Base-by-base conservation (phyloP, 1,284 basidiomycete species). In the Rhodotorula sp. region DNA sequence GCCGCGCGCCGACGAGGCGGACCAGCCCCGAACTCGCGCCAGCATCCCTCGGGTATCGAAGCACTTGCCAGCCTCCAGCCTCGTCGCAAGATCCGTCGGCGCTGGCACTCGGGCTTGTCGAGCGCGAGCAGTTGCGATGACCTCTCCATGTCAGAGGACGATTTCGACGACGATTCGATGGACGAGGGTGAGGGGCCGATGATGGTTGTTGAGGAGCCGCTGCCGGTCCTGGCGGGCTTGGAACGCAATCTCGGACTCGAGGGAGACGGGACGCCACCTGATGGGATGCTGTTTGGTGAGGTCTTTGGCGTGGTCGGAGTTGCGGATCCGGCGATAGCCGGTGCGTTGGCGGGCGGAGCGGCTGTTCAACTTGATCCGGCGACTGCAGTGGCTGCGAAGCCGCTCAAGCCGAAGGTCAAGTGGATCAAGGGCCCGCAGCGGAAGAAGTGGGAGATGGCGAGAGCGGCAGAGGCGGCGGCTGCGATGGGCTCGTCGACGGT, bases 401-500 rank as follows among this genome's bases (percentile, higher is more conserved):
- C 13, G n/a, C 29, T 36, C 44, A 54, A 62, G 27, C 52, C 48
- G 20, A 61, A 54, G 30, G 65, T 70, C 27, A 66, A 57, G 52
- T 70, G 68, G 68, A 66, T 66, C 48, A 65, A 70, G 55, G 68
- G 68, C 0, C 68, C 68, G 15, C 64, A 70, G 44, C 19, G 68
- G 58, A 44, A 62, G 57, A 56, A 59, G 27, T 39, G 68, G 27
- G 64, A 64, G 10, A n/a, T 52, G 44, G 64, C 64, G 20, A 29
- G 58, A 2, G 64, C 64, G 1, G 44, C 36, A 10, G 53, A 30
- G 8, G 64, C 64, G 15, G 58, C 58, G 0, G 52, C 22, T 17
- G 49, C 46, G 52, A 24, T 9, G 0, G 29, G 34, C 36, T 59
- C 61, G 29, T 15, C 59, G 20, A 7, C 22, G 46, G 39, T 27